Conservation (phyloP, 225 moss, liverwort and hornwort species). For the Anthoceros angustus region DNA sequence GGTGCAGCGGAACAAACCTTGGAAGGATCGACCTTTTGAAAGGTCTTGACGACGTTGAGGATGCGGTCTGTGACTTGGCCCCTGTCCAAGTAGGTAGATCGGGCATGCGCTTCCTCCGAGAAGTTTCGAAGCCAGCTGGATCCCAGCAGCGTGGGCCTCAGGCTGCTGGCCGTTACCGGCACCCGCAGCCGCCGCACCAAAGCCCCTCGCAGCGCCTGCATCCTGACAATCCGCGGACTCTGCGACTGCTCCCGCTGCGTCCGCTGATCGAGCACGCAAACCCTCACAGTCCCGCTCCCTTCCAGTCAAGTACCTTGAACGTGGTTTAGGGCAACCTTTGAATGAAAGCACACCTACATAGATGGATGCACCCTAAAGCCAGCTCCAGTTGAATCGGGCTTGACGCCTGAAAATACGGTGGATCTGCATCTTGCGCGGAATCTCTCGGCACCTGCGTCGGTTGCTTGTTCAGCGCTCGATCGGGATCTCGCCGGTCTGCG, state of each 20-base stretch:
- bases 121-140: slow-evolving; percentile 15
- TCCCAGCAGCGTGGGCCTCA: slow-evolving; percentile 6
- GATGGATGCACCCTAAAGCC: no score
- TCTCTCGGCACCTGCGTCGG: no score
- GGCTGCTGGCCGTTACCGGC: slow-evolving; percentile 25
- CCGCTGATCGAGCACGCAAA: background rate
- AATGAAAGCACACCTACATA: no score
- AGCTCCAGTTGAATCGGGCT: no score
- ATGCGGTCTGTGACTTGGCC: slow-evolving; percentile 57
- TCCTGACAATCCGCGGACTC: background rate
- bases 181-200: slow-evolving; percentile 45
- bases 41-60: slow-evolving; percentile 52
- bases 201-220: slow-evolving; percentile 51
- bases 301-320: no score
- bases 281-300: background rate
- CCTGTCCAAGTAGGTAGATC: slow-evolving; percentile 52
- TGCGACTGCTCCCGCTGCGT: background rate
- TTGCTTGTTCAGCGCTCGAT: no score
- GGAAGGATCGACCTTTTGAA: slow-evolving; percentile 60
- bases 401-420: no score
- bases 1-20: slow-evolving; percentile 28
- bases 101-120: slow-evolving; percentile 49
- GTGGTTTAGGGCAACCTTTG: no score
- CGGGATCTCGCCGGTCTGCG: no score
- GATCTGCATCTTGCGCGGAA: no score